phyloP scores from a whole-genome alignment of 192 early-diverging fungal genomes.

The Funneliformis geosporum region DNA sequence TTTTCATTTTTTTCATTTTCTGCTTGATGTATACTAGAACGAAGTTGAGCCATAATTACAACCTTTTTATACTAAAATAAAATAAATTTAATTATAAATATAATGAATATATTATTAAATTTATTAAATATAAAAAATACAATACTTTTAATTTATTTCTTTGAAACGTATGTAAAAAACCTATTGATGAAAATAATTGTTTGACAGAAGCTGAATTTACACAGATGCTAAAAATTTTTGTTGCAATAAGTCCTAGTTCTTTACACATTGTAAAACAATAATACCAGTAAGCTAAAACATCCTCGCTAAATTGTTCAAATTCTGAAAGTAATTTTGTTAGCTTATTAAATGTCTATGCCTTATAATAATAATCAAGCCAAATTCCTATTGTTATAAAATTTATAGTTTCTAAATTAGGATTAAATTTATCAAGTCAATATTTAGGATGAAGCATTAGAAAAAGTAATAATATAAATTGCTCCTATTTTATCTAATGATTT shows the following conservation, averaged over 20 bases:
- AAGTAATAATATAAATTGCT: conserved; percentile 17
- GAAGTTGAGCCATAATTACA: background rate
- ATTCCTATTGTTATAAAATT: conserved; percentile 3
- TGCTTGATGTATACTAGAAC: background rate
- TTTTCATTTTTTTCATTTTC: conserved; percentile 5
- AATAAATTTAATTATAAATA: conserved; percentile 8
- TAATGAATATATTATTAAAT: background rate
- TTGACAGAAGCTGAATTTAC: conserved; percentile 28
- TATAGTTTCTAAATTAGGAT: background rate
- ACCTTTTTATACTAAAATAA: conserved; percentile 5
- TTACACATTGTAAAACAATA: background rate
- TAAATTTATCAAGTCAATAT: background rate
- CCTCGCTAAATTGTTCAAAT: conserved; percentile 15
- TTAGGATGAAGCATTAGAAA: conserved; percentile 10
- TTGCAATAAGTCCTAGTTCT: background rate
- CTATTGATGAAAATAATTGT: background rate
- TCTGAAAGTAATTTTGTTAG: background rate
- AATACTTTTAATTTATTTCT: background rate
- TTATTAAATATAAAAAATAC: background rate
- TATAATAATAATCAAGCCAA: conserved; percentile 29
- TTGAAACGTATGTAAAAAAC: background rate
- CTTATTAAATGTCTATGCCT: background rate
- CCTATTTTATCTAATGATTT: background rate
- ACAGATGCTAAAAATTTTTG: conserved; percentile 19
- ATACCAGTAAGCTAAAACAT: background rate